Evolutionary conservation across 2,329 filamentous ascomycete species (phyloP).

Genomic region (Chrysoporthe deuterocubensis): DNA sequence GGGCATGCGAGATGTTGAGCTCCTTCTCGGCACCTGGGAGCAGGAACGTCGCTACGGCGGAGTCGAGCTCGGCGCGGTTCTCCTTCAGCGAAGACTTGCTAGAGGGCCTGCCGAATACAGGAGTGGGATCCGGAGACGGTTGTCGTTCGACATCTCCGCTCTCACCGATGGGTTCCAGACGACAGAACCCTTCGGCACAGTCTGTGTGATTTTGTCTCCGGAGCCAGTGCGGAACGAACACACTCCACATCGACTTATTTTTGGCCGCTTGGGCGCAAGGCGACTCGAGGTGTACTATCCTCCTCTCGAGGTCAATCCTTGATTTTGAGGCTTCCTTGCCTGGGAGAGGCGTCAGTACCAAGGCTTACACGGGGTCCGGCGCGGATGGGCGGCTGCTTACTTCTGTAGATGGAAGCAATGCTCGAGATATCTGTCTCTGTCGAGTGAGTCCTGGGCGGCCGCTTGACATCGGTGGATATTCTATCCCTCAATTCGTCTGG

Average conservation of each 20-base stretch:
- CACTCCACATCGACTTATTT: slow-evolving; percentile 19
- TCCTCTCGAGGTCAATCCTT: slow-evolving; percentile 19
- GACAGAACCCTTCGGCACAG: slow-evolving; percentile 13
- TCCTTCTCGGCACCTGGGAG: slow-evolving; percentile 48
- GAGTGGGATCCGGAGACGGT: slow-evolving; percentile 1
- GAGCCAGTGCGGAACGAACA: background rate
- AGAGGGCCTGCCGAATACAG: slow-evolving; percentile 34
- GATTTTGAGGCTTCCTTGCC: slow-evolving; percentile 25
- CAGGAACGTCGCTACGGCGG: slow-evolving; percentile 47
- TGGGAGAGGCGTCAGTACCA: background rate
- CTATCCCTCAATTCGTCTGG: slow-evolving; percentile 27
- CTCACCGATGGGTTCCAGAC: slow-evolving; percentile 10
- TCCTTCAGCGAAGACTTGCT: slow-evolving; percentile 35
- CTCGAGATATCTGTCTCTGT: slow-evolving; percentile 8
- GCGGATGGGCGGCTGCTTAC: background rate
- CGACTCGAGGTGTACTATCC: slow-evolving; percentile 25
- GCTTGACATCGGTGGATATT: slow-evolving; percentile 1
- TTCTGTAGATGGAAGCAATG: slow-evolving; percentile 7
- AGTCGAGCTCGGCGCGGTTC: slow-evolving; percentile 40
- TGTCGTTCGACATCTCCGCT: background rate
- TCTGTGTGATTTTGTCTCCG: background rate
- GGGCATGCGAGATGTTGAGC: slow-evolving; percentile 49
- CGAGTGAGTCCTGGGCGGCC: slow-evolving; percentile 5
- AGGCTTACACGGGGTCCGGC: background rate
- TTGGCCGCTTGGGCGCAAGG: slow-evolving; percentile 20